Conservation (phyloP, 371 early-diverging fungal genomes). For the Circinella minor region DNA sequence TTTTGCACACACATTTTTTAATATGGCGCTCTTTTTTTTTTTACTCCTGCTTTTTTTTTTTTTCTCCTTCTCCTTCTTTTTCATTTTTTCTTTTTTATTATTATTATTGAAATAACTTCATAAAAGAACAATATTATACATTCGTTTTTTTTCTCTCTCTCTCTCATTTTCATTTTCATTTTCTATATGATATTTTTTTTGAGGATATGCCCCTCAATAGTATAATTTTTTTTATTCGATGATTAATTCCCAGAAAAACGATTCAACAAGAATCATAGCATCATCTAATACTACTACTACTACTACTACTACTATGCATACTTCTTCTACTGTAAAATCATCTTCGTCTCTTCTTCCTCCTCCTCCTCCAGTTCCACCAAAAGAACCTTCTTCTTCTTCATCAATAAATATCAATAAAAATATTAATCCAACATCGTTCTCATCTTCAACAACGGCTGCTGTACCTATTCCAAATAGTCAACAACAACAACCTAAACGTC, state of each 20-base stretch:
- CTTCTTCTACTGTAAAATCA: background rate
- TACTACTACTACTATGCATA: background rate
- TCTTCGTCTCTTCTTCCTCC: background rate
- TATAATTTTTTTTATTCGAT: background rate
- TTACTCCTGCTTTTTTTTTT: too few species aligned
- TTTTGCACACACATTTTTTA: background rate
- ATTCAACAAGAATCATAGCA: background rate
- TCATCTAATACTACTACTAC: background rate
- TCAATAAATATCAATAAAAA: background rate
- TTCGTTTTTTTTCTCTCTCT: conserved; percentile 5
- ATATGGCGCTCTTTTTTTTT: conserved; percentile 12
- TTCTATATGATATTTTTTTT: background rate
- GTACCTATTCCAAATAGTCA: background rate
- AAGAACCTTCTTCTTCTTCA: background rate
- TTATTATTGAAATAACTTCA: background rate
- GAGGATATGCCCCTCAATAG: background rate
- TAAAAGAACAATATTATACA: background rate
- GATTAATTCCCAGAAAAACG: background rate
- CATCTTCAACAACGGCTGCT: background rate
- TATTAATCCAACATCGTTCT: background rate
- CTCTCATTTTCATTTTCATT: background rate
- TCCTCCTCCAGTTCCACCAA: conserved; percentile 1
- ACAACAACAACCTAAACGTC: background rate
- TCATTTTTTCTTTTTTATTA: background rate
- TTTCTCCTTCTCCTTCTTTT: background rate